Evolutionary conservation across 768 basidiomycete species (phyloP), one percentile per base, ranked within the genome.

Genomic region (Suillus spraguei): DNA sequence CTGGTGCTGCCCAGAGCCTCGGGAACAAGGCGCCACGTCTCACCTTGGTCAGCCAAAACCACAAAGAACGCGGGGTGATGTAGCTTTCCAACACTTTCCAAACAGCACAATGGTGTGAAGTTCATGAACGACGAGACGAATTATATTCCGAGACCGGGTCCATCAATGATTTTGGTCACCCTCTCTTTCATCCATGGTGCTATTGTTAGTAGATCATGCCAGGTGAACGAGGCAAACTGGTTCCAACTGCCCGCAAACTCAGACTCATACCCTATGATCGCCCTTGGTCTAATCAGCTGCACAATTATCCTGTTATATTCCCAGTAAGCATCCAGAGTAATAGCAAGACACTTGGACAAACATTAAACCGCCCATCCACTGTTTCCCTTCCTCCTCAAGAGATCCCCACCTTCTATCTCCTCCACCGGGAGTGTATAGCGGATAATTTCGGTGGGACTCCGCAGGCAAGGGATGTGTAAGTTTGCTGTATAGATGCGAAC

Each of bases 151-250:
- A 94, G 77, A n/a, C 91, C 90, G 58, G 84, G 81, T 1, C 92
- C 92, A 63, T 86, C 81, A 64, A 93, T 87, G 69, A 79, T 83
- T 69, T 80, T 87, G 36, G 86, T 83, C 62, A 91, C 81, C 61
- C 78, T 79, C 60, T 87, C 84, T 63, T 87, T 82, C 78, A 94
- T 83, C 92, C 92, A 94, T 4, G 91, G 92, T 44, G 92, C 89
- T 63, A 93, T 85, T 38, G 85, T 81, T 71, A 81, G 80, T 44
- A 94, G 75, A 71, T 94, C 92, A 22, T 78, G 76, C 86, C 86
- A 89, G 0, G 81, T 82, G 64, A 94, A 86, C 13, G 90, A 91
- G 8, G 85, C 85, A 71, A 87, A 93, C 56, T 87, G 89, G 20
- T 78, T 78, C 47, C 85, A 78, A 56, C 84, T 80, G 4, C 80